A percentile compares a stretch with the other conserved stretches of the same genome.
These are phyloP conservation scores for Naganishia vaughanmartiniae DNA, from an alignment of 768 basidiomycete species.

Conservation along the genomic window DNA sequence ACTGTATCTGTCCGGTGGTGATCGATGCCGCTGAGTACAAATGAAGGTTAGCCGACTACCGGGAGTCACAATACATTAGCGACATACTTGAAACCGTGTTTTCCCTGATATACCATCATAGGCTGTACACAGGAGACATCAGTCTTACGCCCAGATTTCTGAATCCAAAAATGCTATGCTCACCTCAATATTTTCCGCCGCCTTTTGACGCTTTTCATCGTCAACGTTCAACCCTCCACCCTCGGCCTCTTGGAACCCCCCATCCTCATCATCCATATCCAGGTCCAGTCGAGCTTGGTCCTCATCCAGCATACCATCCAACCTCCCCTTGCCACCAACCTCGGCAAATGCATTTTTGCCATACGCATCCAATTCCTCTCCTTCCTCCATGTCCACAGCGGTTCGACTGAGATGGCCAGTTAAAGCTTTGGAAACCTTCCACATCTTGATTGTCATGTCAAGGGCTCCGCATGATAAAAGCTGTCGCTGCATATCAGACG, in stretches of 20 bases:
- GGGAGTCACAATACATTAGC: neutral
- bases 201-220: slow-evolving; percentile 37
- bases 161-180: neutral
- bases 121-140: slow-evolving; percentile 54
- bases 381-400: slow-evolving; percentile 43
- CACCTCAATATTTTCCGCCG: slow-evolving; percentile 42
- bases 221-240: slow-evolving; percentile 49
- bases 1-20: slow-evolving; percentile 84
- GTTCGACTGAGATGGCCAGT: slow-evolving; percentile 41
- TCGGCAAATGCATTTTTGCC: slow-evolving; percentile 44
- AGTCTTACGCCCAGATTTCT: too few species aligned
- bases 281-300: slow-evolving; percentile 45
- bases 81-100: slow-evolving; percentile 83
- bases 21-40: slow-evolving; percentile 76
- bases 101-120: slow-evolving; percentile 74
- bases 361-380: slow-evolving; percentile 35
- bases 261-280: slow-evolving; percentile 43
- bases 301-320: slow-evolving; percentile 39
- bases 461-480: slow-evolving; percentile 50
- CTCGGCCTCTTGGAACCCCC: slow-evolving; percentile 37
- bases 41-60: slow-evolving; percentile 18
- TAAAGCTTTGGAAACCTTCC: slow-evolving; percentile 45
- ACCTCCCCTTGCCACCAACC: slow-evolving; percentile 28
- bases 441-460: slow-evolving; percentile 52
- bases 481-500: slow-evolving; percentile 45